phyloP scores from a whole-genome alignment of 1,284 basidiomycete species.

The Ceratobasidium sp. region DNA sequence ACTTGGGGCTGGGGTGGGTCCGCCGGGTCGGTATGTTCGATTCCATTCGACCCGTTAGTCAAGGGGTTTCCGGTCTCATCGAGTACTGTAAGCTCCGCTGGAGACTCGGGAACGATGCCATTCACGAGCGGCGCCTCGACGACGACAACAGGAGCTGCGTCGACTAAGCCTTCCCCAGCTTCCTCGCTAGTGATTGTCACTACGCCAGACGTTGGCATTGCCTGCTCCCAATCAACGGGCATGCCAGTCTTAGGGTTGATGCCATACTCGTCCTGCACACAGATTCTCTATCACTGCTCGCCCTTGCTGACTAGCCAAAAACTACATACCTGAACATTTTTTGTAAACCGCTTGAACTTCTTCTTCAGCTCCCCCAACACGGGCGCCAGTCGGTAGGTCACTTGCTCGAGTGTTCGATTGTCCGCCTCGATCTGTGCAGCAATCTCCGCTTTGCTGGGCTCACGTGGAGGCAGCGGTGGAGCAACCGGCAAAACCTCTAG shows the following conservation, averaged over 20 bases:
- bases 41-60: slow-evolving; percentile 49
- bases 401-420: slow-evolving; percentile 74
- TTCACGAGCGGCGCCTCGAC: neutral
- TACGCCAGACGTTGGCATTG: neutral
- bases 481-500: slow-evolving; percentile 88
- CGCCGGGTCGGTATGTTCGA: slow-evolving; percentile 37
- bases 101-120: neutral
- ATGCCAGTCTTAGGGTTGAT: slow-evolving; percentile 55
- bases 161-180: neutral
- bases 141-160: neutral
- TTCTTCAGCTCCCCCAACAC: slow-evolving; percentile 89
- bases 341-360: slow-evolving; percentile 91
- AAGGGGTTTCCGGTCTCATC: slow-evolving; percentile 23
- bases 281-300: slow-evolving; percentile 15
- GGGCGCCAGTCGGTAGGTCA: slow-evolving; percentile 87
- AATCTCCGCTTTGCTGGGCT: slow-evolving; percentile 83
- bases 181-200: neutral
- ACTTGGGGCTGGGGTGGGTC: slow-evolving; percentile 46
- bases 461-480: slow-evolving; percentile 84
- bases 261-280: slow-evolving; percentile 72
- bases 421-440: slow-evolving; percentile 85
- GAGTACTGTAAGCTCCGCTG: neutral
- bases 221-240: slow-evolving; percentile 21
- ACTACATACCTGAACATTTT: slow-evolving; percentile 66
- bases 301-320: slow-evolving; percentile 18